Conservation (phyloP, 768 basidiomycete species). For the Suillus spraguei region DNA sequence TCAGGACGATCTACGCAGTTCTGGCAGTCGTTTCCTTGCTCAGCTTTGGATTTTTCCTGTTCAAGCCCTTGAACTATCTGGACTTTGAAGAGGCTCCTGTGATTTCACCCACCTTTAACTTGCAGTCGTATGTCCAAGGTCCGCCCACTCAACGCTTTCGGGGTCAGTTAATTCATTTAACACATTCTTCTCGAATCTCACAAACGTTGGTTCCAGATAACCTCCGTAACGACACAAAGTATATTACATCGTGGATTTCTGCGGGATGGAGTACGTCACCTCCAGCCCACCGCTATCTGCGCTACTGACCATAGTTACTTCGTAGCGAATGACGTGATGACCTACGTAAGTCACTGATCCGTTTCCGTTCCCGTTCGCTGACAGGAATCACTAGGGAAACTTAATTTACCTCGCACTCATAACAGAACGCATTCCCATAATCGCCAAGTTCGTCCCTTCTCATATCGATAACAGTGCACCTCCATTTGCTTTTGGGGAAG, state of each 20-base stretch:
- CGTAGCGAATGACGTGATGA: constrained; percentile 78
- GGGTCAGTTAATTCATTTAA: constrained; percentile 37
- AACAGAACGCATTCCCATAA: constrained; percentile 59
- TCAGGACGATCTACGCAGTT: constrained; percentile 14
- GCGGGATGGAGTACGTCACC: constrained; percentile 72
- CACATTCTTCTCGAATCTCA: not conserved
- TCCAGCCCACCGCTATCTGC: not conserved
- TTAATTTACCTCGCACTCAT: constrained; percentile 61
- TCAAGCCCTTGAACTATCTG: constrained; percentile 7
- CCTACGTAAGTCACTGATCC: constrained; percentile 47
- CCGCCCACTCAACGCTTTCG: constrained; percentile 59
- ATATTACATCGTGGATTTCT: constrained; percentile 73
- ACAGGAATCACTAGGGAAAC: constrained; percentile 48
- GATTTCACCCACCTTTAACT: not conserved
- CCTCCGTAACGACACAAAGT: constrained; percentile 57
- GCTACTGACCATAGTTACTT: constrained; percentile 7
- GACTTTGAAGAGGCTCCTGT: not conserved
- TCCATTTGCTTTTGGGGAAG: constrained; percentile 56
- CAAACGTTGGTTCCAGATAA: constrained; percentile 48
- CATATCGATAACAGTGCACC: constrained; percentile 54
- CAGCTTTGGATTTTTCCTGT: constrained; percentile 14
- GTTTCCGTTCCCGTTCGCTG: constrained; percentile 4
- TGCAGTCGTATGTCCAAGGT: constrained; percentile 37
- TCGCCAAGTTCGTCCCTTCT: constrained; percentile 59
- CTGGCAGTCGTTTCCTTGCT: constrained; percentile 34